Conservation (phyloP, 2,329 filamentous ascomycete species). For the Talaromyces sp. region DNA sequence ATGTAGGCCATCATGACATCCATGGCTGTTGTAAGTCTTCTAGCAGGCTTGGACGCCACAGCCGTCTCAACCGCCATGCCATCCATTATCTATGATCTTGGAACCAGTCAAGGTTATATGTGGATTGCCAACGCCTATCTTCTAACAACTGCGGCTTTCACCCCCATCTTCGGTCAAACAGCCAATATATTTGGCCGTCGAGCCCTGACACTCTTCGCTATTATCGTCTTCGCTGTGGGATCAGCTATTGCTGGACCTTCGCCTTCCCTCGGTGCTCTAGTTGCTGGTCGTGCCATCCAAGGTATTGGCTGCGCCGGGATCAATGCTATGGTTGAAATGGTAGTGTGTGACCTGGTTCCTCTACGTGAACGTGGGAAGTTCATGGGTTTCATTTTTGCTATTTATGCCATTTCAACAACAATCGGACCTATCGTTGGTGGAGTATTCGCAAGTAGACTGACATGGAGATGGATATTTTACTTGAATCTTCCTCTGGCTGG, state of each 20-base stretch:
- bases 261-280: conserved; percentile 39
- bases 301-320: conserved; percentile 50
- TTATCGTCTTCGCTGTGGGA: conserved; percentile 17
- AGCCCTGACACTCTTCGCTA: conserved; percentile 8
- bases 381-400: conserved; percentile 36
- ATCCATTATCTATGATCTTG: background rate
- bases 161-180: conserved; percentile 6
- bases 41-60: conserved; percentile 28
- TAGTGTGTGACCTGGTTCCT: conserved; percentile 52
- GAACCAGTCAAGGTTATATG: background rate
- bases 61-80: conserved; percentile 28
- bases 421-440: conserved; percentile 28
- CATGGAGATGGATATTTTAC: conserved; percentile 32
- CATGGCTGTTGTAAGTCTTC: conserved; percentile 8
- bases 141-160: background rate
- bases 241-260: conserved; percentile 14
- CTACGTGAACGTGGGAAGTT: conserved; percentile 48
- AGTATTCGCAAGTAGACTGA: conserved; percentile 20
- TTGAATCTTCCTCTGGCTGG: conserved; percentile 22
- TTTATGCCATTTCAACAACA: conserved; percentile 44
- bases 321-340: conserved; percentile 44
- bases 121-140: background rate
- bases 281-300: conserved; percentile 53
- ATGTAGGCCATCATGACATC: conserved; percentile 8
- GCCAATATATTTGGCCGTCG: conserved; percentile 19